These are phyloP conservation scores for Rhizophagus prolifer DNA, from an alignment of 192 early-diverging fungal species.

Conservation along the genomic window DNA sequence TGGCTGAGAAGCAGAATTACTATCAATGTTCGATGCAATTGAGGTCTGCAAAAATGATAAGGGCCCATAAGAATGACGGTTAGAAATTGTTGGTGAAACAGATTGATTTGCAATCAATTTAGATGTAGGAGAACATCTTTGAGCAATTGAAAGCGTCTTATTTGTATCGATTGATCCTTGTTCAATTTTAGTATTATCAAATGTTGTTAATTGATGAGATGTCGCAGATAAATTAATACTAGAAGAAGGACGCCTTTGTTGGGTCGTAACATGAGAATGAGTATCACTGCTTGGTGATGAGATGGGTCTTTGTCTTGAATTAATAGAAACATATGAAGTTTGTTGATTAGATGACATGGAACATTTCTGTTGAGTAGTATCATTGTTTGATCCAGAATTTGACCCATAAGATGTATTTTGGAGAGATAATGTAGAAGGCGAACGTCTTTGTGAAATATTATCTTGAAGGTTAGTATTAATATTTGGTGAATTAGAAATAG, in stretches of 20 bases:
- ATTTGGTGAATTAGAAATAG: background rate
- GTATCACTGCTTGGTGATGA: background rate
- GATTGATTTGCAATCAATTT: too few relatives aligned
- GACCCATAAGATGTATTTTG: too few relatives aligned
- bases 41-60: too few relatives aligned
- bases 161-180: background rate
- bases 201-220: too few relatives aligned
- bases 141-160: background rate
- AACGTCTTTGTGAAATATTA: too few relatives aligned
- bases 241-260: background rate
- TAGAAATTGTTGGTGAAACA: background rate
- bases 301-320: background rate
- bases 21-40: background rate
- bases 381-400: too few relatives aligned
- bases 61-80: too few relatives aligned
- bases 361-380: too few relatives aligned
- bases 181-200: too few relatives aligned
- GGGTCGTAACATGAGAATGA: background rate
- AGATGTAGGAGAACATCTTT: background rate
- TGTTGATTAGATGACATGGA: too few relatives aligned
- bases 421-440: too few relatives aligned
- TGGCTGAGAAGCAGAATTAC: background rate
- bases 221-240: too few relatives aligned
- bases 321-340: background rate
- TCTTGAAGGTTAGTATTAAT: background rate